Conservation (phyloP, 345 rosid species). For the Garcia nutans region DNA sequence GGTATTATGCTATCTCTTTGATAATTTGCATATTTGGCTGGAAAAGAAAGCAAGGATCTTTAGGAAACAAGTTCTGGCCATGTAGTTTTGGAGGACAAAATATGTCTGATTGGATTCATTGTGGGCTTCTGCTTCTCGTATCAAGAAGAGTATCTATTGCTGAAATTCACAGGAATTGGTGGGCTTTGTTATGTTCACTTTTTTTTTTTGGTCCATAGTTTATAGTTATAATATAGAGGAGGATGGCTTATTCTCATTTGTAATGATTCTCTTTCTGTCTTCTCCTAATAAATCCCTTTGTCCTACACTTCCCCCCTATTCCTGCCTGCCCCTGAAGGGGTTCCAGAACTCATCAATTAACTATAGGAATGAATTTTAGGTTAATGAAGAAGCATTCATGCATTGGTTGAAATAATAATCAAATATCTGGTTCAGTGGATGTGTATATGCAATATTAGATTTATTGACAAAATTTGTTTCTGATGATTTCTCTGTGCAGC, state of each 20-base stretch:
- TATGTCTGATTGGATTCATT: neutral
- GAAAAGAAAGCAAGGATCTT: constrained; percentile 1
- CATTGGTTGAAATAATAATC: no score
- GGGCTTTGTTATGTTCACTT: neutral
- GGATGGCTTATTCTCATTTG: neutral
- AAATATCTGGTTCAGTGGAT: neutral
- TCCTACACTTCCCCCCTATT: no score
- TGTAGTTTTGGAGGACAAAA: neutral
- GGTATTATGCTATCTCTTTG: neutral
- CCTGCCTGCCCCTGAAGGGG: no score
- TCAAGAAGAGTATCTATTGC: neutral
- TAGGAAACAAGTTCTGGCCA: neutral
- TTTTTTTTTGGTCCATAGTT: neutral
- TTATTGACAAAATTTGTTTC: neutral
- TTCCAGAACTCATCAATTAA: no score
- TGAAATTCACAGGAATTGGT: neutral
- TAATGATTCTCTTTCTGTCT: neutral
- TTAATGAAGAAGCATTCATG: no score
- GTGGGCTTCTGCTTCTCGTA: neutral
- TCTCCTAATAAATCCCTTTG: neutral
- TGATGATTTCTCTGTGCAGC: neutral
- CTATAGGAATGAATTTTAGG: no score
- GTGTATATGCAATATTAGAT: neutral
- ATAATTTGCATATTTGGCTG: neutral
- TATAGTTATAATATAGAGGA: neutral